A percentile compares a stretch with the other conserved stretches of the same genome.
Conservation (phyloP, 768 basidiomycete genomes). For the Pholiota conissans region DNA sequence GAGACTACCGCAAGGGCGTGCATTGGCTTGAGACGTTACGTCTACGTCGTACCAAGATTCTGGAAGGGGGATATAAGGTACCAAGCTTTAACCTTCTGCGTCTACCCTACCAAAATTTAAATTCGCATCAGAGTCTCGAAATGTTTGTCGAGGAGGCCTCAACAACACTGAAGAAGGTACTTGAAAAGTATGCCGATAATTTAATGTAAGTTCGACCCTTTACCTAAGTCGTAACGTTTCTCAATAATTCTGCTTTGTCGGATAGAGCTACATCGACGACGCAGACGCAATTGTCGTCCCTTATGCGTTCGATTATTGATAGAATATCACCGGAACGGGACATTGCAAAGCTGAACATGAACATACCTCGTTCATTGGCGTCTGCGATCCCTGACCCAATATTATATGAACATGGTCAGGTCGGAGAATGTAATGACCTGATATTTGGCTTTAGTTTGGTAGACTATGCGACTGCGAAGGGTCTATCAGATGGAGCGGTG, state of each 20-base stretch:
- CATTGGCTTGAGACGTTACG: conserved; percentile 93
- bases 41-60: conserved; percentile 75
- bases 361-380: conserved; percentile 62
- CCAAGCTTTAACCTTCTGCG: conserved; percentile 16
- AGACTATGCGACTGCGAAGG: conserved; percentile 85
- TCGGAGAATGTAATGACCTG: conserved; percentile 85
- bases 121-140: conserved; percentile 65
- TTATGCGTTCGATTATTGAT: conserved; percentile 60
- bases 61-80: conserved; percentile 82
- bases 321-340: conserved; percentile 75
- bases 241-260: neutral
- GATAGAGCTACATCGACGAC: conserved; percentile 77
- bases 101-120: neutral
- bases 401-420: conserved; percentile 73
- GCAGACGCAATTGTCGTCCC: conserved; percentile 69
- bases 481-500: conserved; percentile 66
- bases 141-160: conserved; percentile 76
- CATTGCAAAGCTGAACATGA: conserved; percentile 50
- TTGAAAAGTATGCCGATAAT: conserved; percentile 80
- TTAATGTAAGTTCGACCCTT: conserved; percentile 54
- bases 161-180: conserved; percentile 55
- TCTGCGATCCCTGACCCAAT: conserved; percentile 69
- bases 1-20: conserved; percentile 86
- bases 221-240: neutral
- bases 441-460: conserved; percentile 88